These are phyloP conservation scores for Isatis tinctoria DNA, from an alignment of 345 rosid species.

Conservation along the genomic window DNA sequence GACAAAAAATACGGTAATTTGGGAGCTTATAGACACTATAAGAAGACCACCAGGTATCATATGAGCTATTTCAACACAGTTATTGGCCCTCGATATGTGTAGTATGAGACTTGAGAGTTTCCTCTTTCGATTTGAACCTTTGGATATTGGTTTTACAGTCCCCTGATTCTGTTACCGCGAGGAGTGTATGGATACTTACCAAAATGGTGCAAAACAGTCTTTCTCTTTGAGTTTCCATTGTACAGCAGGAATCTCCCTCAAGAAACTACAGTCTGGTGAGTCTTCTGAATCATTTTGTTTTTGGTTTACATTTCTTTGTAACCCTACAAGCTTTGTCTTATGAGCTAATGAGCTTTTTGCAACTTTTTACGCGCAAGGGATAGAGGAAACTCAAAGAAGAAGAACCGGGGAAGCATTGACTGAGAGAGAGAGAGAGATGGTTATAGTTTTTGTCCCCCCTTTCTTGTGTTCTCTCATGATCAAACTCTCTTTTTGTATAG, in stretches of 20 bases:
- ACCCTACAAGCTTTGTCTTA: background rate
- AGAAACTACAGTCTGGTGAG: conserved; percentile 68
- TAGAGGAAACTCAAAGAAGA: conserved; percentile 25
- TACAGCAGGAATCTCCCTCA: conserved; percentile 70
- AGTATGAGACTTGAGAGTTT: background rate
- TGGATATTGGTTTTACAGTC: conserved; percentile 52
- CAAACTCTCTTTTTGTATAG: conserved; percentile 21
- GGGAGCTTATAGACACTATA: conserved; percentile 63
- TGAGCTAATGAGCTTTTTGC: background rate
- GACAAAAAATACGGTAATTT: conserved; percentile 70
- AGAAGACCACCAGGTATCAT: conserved; percentile 65
- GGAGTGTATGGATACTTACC: conserved; percentile 63
- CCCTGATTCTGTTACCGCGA: conserved; percentile 69
- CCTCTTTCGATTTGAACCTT: background rate
- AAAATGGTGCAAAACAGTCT: conserved; percentile 58
- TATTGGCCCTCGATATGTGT: background rate
- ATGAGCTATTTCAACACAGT: background rate
- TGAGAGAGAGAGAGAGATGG: conserved; percentile 15
- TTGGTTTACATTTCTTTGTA: background rate
- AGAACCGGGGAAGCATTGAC: conserved; percentile 14
- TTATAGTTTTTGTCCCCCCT: background rate
- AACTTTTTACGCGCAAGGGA: conserved; percentile 19
- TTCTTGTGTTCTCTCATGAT: background rate
- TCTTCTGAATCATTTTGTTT: background rate
- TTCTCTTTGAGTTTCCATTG: conserved; percentile 73